Conservation (phyloP, 192 early-diverging fungal genomes). For the Mortierella hygrophila region DNA sequence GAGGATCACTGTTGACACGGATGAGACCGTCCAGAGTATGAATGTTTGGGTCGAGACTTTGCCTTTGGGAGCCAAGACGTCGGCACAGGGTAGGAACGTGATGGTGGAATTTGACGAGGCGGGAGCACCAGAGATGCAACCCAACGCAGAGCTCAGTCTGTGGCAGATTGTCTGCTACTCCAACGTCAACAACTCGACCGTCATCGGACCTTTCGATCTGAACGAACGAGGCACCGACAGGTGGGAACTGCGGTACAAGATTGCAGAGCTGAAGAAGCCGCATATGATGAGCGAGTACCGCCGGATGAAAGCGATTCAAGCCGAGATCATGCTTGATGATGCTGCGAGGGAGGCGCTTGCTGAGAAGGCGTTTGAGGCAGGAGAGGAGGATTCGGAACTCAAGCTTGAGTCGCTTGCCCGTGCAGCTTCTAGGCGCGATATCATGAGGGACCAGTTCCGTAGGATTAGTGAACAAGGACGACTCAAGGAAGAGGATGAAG, state of each 20-base stretch:
- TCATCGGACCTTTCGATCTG: conserved; percentile 46
- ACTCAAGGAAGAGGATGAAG: conserved; percentile 36
- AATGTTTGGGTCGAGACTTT: conserved; percentile 55
- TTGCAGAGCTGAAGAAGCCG: conserved; percentile 44
- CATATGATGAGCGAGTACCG: conserved; percentile 54
- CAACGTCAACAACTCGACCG: conserved; percentile 22
- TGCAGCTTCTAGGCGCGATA: conserved; percentile 15
- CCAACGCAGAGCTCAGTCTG: conserved; percentile 40
- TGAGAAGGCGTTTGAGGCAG: conserved; percentile 11
- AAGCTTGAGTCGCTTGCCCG: not conserved
- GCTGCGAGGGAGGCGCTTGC: conserved; percentile 30
- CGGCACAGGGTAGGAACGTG: conserved; percentile 11
- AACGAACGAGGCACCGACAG: conserved; percentile 29
- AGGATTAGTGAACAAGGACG: conserved; percentile 43
- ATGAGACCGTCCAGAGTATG: conserved; percentile 53
- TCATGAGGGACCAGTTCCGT: conserved; percentile 32
- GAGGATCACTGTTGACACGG: conserved; percentile 53
- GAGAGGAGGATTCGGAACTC: not conserved
- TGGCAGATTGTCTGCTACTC: conserved; percentile 56
- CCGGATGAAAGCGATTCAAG: conserved; percentile 49
- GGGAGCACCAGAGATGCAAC: conserved; percentile 48
- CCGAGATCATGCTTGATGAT: conserved; percentile 42
- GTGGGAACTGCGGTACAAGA: conserved; percentile 52
- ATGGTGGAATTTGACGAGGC: conserved; percentile 29
- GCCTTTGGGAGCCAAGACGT: conserved; percentile 38